Evolutionary conservation across 2,329 filamentous ascomycete genomes (phyloP).

Genomic region (Endocalyx cinctus): DNA sequence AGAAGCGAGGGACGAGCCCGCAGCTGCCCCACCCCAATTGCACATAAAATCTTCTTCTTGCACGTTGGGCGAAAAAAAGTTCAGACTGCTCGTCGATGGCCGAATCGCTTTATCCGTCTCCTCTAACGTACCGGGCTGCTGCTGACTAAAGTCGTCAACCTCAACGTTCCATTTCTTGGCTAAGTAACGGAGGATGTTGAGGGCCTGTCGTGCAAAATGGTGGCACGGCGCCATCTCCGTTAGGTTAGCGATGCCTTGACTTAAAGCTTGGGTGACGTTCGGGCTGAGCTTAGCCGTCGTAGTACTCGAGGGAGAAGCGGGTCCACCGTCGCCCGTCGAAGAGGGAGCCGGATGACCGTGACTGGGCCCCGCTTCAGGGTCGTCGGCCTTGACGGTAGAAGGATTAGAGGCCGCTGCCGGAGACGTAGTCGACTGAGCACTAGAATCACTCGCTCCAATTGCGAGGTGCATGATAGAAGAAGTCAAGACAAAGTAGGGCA

Average conservation of each 20-base stretch:
- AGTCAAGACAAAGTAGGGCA: slow-evolving; percentile 58
- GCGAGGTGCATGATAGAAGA: slow-evolving; percentile 58
- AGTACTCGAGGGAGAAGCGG: slow-evolving; percentile 14
- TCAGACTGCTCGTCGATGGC: slow-evolving; percentile 48
- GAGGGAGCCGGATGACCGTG: neutral
- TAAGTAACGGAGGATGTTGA: slow-evolving; percentile 55
- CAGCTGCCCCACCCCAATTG: slow-evolving; percentile 34
- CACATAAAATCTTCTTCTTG: slow-evolving; percentile 43
- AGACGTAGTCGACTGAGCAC: slow-evolving; percentile 14
- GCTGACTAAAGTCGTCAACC: slow-evolving; percentile 34
- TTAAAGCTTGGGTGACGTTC: slow-evolving; percentile 40
- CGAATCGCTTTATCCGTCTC: slow-evolving; percentile 36
- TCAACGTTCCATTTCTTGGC: slow-evolving; percentile 56
- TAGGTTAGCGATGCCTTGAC: slow-evolving; percentile 52
- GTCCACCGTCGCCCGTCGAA: slow-evolving; percentile 1
- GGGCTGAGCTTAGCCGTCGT: slow-evolving; percentile 30
- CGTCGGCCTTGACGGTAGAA: slow-evolving; percentile 15
- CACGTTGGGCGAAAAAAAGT: slow-evolving; percentile 53
- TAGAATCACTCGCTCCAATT: slow-evolving; percentile 36
- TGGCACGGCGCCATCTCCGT: slow-evolving; percentile 59
- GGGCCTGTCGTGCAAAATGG: slow-evolving; percentile 55
- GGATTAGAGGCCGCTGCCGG: slow-evolving; percentile 16
- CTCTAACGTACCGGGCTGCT: no score
- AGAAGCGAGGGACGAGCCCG: no score
- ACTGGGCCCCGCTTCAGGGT: slow-evolving; percentile 7